Evolutionary conservation across 805 yeast species (phyloP), one percentile per base, ranked within the genome.

Genomic region (Kodamaea sagamina): DNA sequence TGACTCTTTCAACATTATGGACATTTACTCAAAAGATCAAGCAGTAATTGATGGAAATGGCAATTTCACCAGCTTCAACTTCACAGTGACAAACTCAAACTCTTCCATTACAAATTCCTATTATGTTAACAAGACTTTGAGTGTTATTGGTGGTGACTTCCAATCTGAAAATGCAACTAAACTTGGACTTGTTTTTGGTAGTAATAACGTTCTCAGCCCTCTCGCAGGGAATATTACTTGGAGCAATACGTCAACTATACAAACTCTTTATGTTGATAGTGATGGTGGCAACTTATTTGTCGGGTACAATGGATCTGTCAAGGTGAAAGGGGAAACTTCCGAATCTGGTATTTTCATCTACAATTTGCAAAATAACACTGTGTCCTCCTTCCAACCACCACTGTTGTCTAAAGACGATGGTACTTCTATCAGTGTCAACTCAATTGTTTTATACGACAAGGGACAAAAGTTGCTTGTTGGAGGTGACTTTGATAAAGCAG

Each of bases 401-500:
- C 58, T 61, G 12, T 57, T 81, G 17, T 59, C 68, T 8, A 63
- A 66, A 4, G 63, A 67, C n/a, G 54, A 59, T 6, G 71, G 81
- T 10, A 68, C 69, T 10, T 59, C 78, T 1, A 59, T 68, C 15
- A 36, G 48, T 8, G 63, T 71, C n/a, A 68, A 64, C 43, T 51
- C 71, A 4, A 52, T 71, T 42, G 72, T 59, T 4, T 55, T 59
- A 26, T 61, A 63, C 45, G 71, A 67, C 34, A 53, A 55, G 18
- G 57, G 51, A 4, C 49, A 56, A n/a, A 51, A 57, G 39, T 62
- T 89, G 19, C 68, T 82, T 22, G 86, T 86, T 9, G 96, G 86
- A 29, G 97, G 97, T 17, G 70, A 75, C 32, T 89, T 86, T 57
- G 74, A 71, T 15, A 58, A 69, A 15, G 82, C 86, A 1, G 82